These are phyloP conservation scores for Colletotrichum kahawae DNA, from an alignment of 2,329 filamentous ascomycete genomes.

Conservation along the genomic window DNA sequence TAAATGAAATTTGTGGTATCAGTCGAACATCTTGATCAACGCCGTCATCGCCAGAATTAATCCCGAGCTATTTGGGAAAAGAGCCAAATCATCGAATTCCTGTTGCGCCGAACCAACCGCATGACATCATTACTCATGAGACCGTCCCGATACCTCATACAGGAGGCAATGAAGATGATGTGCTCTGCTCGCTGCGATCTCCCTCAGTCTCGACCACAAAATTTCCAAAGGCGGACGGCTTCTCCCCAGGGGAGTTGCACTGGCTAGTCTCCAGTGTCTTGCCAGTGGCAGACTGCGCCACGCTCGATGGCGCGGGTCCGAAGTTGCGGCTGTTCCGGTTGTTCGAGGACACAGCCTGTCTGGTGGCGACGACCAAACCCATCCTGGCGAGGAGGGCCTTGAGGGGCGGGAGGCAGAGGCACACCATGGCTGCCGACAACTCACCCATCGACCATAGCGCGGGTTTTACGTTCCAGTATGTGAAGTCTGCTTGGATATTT, in stretches of 20 bases:
- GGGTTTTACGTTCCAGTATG: constrained; percentile 26
- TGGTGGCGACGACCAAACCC: neutral
- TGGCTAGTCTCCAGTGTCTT: neutral
- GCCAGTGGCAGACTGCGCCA: neutral
- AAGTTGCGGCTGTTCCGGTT: neutral
- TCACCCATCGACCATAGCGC: constrained; percentile 28
- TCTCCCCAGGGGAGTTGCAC: neutral
- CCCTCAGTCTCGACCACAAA: neutral
- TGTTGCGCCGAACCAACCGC: neutral
- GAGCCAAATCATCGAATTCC: neutral
- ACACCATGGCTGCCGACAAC: constrained; percentile 25
- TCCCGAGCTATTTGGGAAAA: neutral
- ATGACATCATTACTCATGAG: neutral
- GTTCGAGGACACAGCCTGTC: neutral
- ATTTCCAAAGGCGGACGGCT: neutral
- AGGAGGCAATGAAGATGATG: neutral
- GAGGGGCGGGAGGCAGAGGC: constrained; percentile 27
- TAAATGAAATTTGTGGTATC: neutral
- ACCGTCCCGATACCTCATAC: neutral
- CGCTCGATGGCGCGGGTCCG: neutral
- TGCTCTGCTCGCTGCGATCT: neutral
- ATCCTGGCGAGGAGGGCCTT: constrained; percentile 1
- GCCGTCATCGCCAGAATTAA: neutral
- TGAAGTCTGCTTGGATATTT: constrained; percentile 17
- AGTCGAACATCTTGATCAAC: neutral